Conservation (phyloP, 2,329 filamentous ascomycete genomes). For the Periconia sp. region DNA sequence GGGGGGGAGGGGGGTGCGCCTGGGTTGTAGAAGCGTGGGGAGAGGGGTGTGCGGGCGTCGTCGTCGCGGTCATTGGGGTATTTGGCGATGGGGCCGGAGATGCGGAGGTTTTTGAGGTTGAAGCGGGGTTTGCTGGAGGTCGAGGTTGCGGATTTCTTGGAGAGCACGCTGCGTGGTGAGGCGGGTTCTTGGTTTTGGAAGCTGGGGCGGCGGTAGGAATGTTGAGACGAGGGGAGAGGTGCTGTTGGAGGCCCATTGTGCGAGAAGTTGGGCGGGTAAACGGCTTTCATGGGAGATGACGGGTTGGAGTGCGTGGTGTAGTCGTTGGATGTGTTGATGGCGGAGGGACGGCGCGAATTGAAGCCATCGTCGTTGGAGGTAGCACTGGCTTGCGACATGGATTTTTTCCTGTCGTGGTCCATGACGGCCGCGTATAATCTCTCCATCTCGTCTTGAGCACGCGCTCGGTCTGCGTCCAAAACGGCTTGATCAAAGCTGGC, state of each 20-base stretch:
- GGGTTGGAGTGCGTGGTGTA: constrained; percentile 34
- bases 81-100: constrained; percentile 57
- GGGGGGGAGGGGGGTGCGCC: constrained; percentile 59
- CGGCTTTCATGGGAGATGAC: constrained; percentile 48
- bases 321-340: constrained; percentile 32
- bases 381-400: constrained; percentile 30
- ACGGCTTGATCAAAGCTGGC: constrained; percentile 75
- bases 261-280: constrained; percentile 47
- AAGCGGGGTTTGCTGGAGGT: constrained; percentile 42
- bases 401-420: constrained; percentile 71
- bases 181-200: constrained; percentile 18
- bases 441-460: constrained; percentile 81
- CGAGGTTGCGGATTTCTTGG: constrained; percentile 39
- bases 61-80: constrained; percentile 47
- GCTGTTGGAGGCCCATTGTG: constrained; percentile 27
- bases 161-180: constrained; percentile 39
- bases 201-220: constrained; percentile 12
- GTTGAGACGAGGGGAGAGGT: constrained; percentile 16
- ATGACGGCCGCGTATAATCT: constrained; percentile 89
- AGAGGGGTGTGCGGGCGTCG: constrained; percentile 55
- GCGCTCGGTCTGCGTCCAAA: constrained; percentile 71
- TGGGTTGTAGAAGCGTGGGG: constrained; percentile 59
- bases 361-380: constrained; percentile 19
- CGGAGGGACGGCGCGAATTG: constrained; percentile 19
- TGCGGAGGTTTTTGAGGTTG: constrained; percentile 58